Base-by-base conservation (phyloP, 108 stramenopile species). In the Asterionellopsis glacialis region DNA sequence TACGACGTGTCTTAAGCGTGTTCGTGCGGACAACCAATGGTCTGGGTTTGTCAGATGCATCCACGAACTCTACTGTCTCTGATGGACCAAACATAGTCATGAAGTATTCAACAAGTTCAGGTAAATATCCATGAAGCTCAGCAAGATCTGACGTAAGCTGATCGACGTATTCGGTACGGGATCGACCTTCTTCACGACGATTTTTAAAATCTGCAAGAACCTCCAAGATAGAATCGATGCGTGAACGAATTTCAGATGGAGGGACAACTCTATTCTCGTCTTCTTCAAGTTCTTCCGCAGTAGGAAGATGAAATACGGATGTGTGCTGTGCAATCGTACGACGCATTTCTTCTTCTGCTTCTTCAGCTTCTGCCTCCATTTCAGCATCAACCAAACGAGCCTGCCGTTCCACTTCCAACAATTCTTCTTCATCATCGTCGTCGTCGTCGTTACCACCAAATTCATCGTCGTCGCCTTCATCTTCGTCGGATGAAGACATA, bases 11-110 rank as follows among this genome's bases (percentile, higher is more conserved):
- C 75, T 99, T 99, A 51, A 99, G 85, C 23, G 99, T 99, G 81
- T 99, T 99, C 21, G 94, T 85, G 21, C 99, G 87, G 23, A 98
- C 87, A 18, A 98, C 98, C 59, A 98, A 66, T 9, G 99, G 99
- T 9, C 99, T 76, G 13, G 92, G 88, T 57, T 81, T 81, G 62
- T 98, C 99, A 45, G 84, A 95, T 51, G 96, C 97, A 49, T 98
- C 96, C 21, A 99, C 59, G 65, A 97, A 99, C 59, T 98, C 96
- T 44, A 98, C 78, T 25, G 84, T 73, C 64, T 99, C 97, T 26
- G 87, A 74, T 0, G 96, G 96, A 26, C 81, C 75, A 68, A 98
- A 96, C 82, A 98, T 89, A 56, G 85, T 79, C 40, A 98, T 65
- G 68, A 98, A 98, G 63, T 98, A 88, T 61, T 95, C 94, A 23